Evolutionary conservation across 2,329 filamentous ascomycete genomes (phyloP).

Genomic region (Lachnellula hyalina): DNA sequence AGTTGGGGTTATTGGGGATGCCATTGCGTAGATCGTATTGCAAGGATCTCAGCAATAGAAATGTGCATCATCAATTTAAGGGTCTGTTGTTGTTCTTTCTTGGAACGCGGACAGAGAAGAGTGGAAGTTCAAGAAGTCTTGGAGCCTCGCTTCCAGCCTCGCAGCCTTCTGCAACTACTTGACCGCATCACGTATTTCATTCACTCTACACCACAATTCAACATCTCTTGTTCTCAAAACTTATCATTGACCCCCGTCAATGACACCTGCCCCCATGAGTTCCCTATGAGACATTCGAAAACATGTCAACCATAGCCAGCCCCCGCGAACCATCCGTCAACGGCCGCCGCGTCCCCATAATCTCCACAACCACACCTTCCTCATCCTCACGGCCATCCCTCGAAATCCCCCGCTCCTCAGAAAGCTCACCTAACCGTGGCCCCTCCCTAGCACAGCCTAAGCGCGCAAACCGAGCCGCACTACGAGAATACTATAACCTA

Average conservation of each 20-base stretch:
- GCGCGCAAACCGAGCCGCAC: conserved; percentile 65
- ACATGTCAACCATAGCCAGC: conserved; percentile 61
- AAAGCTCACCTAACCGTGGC: conserved; percentile 47
- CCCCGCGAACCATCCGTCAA: conserved; percentile 54
- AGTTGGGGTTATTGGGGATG: conserved; percentile 13
- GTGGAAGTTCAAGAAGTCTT: not conserved
- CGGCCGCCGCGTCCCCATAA: conserved; percentile 51
- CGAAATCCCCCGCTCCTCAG: conserved; percentile 57
- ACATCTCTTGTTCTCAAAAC: not conserved
- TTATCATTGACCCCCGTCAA: not conserved
- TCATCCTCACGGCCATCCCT: conserved; percentile 72
- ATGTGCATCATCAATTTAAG: not conserved
- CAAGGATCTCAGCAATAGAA: not conserved
- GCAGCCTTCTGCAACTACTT: conserved; percentile 12
- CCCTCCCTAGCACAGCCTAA: conserved; percentile 23
- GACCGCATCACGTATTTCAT: not conserved
- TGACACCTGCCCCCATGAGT: conserved; percentile 4
- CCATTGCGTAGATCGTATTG: not conserved
- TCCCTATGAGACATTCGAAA: conserved; percentile 3
- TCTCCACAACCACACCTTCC: conserved; percentile 53
- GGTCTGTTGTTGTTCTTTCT: not conserved
- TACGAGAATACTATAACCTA: conserved; percentile 93
- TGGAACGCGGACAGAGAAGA: not conserved
- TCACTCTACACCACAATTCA: not conserved
- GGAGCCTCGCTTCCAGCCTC: conserved; percentile 21